phyloP scores from a whole-genome alignment of 352 stramenopile species.

The Phytophthora meadii region DNA sequence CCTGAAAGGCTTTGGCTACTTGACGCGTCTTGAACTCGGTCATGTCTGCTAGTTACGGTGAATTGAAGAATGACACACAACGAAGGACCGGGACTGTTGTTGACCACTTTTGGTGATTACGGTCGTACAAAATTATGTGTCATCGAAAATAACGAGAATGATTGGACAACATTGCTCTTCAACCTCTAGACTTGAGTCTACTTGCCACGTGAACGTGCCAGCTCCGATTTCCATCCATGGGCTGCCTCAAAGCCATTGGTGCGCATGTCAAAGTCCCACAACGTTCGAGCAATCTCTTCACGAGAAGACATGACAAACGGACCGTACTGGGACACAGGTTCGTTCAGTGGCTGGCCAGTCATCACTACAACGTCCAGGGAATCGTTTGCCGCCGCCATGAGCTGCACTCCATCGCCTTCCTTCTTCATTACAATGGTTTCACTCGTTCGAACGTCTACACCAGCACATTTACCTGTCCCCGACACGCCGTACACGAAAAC shows the following conservation, averaged over 20 bases:
- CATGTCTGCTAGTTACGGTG: conserved; percentile 7
- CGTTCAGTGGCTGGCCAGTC: conserved; percentile 53
- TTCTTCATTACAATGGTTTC: conserved; percentile 49
- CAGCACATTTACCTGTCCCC: conserved; percentile 21
- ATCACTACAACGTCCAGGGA: conserved; percentile 57
- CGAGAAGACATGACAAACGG: conserved; percentile 68
- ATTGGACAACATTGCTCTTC: conserved; percentile 13
- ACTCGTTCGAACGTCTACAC: conserved; percentile 24
- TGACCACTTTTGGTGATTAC: conserved; percentile 15
- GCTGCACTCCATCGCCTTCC: conserved; percentile 44
- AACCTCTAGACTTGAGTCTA: too few species aligned
- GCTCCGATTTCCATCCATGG: conserved; percentile 34
- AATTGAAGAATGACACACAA: conserved; percentile 11
- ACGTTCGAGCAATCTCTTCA: conserved; percentile 52
- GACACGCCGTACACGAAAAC: conserved; percentile 39
- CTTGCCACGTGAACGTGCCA: neutral
- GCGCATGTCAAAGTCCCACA: conserved; percentile 52
- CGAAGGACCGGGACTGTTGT: neutral
- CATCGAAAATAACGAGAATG: neutral
- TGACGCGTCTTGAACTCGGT: conserved; percentile 33
- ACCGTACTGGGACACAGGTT: conserved; percentile 61
- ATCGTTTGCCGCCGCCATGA: conserved; percentile 25
- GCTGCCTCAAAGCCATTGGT: conserved; percentile 71
- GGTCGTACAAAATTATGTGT: conserved; percentile 8
- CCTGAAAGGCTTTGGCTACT: conserved; percentile 53